Base-by-base conservation (phyloP, 768 basidiomycete genomes). In the Mycena galopus region DNA sequence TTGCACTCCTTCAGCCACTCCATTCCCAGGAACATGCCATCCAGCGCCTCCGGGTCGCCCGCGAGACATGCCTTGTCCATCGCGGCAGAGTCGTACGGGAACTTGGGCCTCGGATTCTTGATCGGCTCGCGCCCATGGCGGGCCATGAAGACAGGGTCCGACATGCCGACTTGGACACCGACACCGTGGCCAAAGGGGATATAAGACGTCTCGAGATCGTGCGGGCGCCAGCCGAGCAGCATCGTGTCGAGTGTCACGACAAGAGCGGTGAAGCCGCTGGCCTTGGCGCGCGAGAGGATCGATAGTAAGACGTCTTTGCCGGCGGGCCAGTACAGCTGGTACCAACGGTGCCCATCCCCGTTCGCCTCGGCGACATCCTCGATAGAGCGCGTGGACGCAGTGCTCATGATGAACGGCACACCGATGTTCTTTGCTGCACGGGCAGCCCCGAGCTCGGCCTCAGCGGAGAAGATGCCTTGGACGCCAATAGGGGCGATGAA, bases 241-340 rank as follows among this genome's bases (percentile, higher is more conserved):
- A 91, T 90, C 1, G 93, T 92, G 80, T 96, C 94, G 16, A 95
- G 84, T 0, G 94, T 95, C 73, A 96, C 86, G n/a, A 95, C 89
- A 39, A 95, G 90, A 17, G 90, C 89, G 5, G 83, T 88, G 82
- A 89, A 96, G 19, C 92, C 92, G 65, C 81, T 89, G 1, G 82
- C 85, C 79, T 93, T 93, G 14, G 90, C 92, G 3, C 94, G 89
- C 16, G 83, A 81, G 27, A 96, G 86, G 29, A 95, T 63, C 25
- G 93, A 94, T 37, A 91, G 78, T 0, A 89, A 90, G 27, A 93
- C 79, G 4, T 91, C 91, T 55, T 91, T 78, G 10, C 85, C 81
- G 16, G 82, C 82, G 2, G 94, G 93, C 93, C 94, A 94, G 79
- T 96, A 95, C 1, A 95, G 86, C 78, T 96, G 94, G 79, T 88